Percentiles rank a stretch among this genome's conserved stretches.
Evolutionary conservation across 169 alveolate genomes (phyloP).

Genomic region (Plasmodium adleri): DNA sequence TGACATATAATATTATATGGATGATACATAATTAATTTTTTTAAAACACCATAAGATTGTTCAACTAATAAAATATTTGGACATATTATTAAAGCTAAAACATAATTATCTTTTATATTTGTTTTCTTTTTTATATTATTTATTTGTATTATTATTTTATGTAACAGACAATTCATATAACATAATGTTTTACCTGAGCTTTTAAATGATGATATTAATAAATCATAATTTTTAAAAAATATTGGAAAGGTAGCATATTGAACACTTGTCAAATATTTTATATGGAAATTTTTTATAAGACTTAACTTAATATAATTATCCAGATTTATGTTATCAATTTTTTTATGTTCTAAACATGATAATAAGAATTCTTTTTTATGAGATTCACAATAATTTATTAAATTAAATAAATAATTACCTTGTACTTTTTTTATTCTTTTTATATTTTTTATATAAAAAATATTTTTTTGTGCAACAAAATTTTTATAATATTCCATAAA

Average conservation of each 20-base stretch:
- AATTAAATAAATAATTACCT: too few species aligned
- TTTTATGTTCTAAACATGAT: slow-evolving; percentile 4
- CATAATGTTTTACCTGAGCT: slow-evolving; percentile 61
- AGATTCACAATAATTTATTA: too few species aligned
- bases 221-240: slow-evolving; percentile 55
- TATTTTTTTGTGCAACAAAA: too few species aligned
- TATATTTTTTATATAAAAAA: too few species aligned
- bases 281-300: slow-evolving; percentile 46
- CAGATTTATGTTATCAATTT: slow-evolving; percentile 9
- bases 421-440: too few species aligned
- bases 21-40: slow-evolving; percentile 65
- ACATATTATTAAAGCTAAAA: slow-evolving; percentile 45
- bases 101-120: slow-evolving; percentile 29
- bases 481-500: too few species aligned
- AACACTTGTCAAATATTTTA: slow-evolving; percentile 51
- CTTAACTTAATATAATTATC: slow-evolving; percentile 64
- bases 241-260: slow-evolving; percentile 64
- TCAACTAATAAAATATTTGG: slow-evolving; percentile 66
- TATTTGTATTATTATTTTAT: slow-evolving; percentile 58
- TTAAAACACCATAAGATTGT: slow-evolving; percentile 42
- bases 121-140: slow-evolving; percentile 23
- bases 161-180: slow-evolving; percentile 27
- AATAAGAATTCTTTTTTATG: too few species aligned
- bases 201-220: slow-evolving; percentile 47
- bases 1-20: slow-evolving; percentile 56